Conservation (phyloP, 2,329 filamentous ascomycete genomes). For the Fulvia fulva region DNA sequence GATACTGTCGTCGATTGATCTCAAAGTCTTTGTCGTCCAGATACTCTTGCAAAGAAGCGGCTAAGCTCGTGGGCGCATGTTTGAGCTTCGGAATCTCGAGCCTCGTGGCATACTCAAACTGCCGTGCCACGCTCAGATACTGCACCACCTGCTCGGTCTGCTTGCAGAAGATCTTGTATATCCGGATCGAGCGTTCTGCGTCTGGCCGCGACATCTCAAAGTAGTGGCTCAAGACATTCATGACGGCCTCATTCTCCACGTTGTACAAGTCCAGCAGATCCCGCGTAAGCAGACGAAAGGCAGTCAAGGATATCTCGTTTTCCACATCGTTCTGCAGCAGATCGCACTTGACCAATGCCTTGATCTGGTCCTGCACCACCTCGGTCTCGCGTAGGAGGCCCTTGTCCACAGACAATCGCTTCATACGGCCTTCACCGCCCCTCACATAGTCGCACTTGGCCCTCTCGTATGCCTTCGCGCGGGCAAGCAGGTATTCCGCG, state of each 20-base stretch:
- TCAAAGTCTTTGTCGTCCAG: slow-evolving; percentile 94
- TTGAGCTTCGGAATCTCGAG: slow-evolving; percentile 96
- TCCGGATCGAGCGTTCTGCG: slow-evolving; percentile 82
- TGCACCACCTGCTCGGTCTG: slow-evolving; percentile 92
- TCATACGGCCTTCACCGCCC: slow-evolving; percentile 73
- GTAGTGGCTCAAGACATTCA: slow-evolving; percentile 93
- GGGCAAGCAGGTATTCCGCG: slow-evolving; percentile 76
- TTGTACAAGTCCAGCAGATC: slow-evolving; percentile 89
- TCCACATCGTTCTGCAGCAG: slow-evolving; percentile 83
- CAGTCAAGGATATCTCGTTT: slow-evolving; percentile 93
- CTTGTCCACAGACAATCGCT: slow-evolving; percentile 84
- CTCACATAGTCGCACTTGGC: slow-evolving; percentile 89
- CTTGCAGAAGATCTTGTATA: slow-evolving; percentile 87
- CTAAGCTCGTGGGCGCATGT: slow-evolving; percentile 89
- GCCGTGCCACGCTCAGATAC: slow-evolving; percentile 79
- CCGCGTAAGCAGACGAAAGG: slow-evolving; percentile 85
- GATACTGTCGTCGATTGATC: slow-evolving; percentile 82
- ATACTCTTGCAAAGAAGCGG: slow-evolving; percentile 88
- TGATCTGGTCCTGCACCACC: slow-evolving; percentile 80
- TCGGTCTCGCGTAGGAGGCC: slow-evolving; percentile 90
- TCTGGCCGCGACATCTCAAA: slow-evolving; percentile 97
- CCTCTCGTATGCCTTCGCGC: slow-evolving; percentile 75
- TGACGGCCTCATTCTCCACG: slow-evolving; percentile 93
- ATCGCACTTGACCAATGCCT: slow-evolving; percentile 82
- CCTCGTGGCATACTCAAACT: slow-evolving; percentile 87